Percentiles rank a stretch among this genome's conserved stretches.
Conservation (phyloP, 306 rosid species). For the Chamaecrista fasciculata region DNA sequence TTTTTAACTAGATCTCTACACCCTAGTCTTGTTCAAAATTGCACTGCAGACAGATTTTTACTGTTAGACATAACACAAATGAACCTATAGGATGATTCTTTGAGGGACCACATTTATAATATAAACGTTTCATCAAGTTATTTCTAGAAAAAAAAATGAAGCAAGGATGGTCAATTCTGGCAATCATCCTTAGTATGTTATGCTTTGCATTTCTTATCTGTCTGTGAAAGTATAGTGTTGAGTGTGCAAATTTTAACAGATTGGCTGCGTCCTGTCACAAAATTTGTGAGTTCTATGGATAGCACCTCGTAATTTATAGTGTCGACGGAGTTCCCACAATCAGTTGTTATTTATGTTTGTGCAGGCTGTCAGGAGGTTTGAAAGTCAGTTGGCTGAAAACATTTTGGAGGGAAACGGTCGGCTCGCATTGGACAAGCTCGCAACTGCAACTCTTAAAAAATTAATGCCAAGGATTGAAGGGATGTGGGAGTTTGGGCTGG, state of each 20-base stretch:
- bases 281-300: not conserved
- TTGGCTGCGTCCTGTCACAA: not conserved
- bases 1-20: slow-evolving; percentile 6
- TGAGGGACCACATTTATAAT: not conserved
- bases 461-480: slow-evolving; percentile 97
- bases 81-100: not conserved
- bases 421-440: slow-evolving; percentile 75
- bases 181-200: not conserved
- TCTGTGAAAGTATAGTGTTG: no score
- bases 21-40: not conserved
- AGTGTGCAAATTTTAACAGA: not conserved
- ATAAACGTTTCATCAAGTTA: not conserved
- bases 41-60: not conserved
- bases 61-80: no score
- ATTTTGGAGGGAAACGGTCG: slow-evolving; percentile 66
- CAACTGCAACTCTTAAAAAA: slow-evolving; percentile 80
- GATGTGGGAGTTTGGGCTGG: slow-evolving; percentile 86
- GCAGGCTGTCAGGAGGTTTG: slow-evolving; percentile 83
- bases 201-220: not conserved
- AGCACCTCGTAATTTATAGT: not conserved
- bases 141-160: not conserved
- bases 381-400: slow-evolving; percentile 74
- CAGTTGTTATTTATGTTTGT: slow-evolving; percentile 7
- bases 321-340: slow-evolving; percentile 5
- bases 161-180: not conserved